phyloP scores from a whole-genome alignment of 371 early-diverging fungal genomes.

The Circinella umbellata region DNA sequence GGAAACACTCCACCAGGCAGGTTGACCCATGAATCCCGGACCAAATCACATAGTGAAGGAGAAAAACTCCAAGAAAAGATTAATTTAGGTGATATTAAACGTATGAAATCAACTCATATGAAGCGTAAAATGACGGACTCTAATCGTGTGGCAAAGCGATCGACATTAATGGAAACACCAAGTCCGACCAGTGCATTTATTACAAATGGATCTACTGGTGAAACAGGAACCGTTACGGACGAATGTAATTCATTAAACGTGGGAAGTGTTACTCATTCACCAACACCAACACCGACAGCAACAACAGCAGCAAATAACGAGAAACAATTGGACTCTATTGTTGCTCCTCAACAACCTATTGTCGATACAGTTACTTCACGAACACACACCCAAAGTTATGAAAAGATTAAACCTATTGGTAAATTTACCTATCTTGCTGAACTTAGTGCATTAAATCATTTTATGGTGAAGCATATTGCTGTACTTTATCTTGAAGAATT shows the following conservation, averaged over 20 bases:
- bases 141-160: constrained; percentile 59
- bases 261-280: background rate
- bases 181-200: constrained; percentile 39
- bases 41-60: constrained; percentile 12
- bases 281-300: constrained; percentile 10
- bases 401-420: constrained; percentile 38
- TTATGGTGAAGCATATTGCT: constrained; percentile 88
- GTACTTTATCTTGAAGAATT: constrained; percentile 77
- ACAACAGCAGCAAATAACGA: background rate
- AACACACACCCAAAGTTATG: constrained; percentile 28
- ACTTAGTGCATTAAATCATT: constrained; percentile 80
- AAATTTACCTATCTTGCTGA: constrained; percentile 78
- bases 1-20: constrained; percentile 11
- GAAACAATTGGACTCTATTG: background rate
- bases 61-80: constrained; percentile 36
- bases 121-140: constrained; percentile 63
- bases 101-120: constrained; percentile 64
- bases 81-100: constrained; percentile 62
- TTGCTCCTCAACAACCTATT: constrained; percentile 1
- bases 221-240: background rate
- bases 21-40: constrained; percentile 10
- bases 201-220: constrained; percentile 25
- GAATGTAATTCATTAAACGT: constrained; percentile 1
- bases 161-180: constrained; percentile 63
- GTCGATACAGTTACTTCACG: background rate